Percentiles rank a stretch among this genome's conserved stretches.
phyloP scores from a whole-genome alignment of 805 yeast genomes.

The Zygoascus ofunaensis region DNA sequence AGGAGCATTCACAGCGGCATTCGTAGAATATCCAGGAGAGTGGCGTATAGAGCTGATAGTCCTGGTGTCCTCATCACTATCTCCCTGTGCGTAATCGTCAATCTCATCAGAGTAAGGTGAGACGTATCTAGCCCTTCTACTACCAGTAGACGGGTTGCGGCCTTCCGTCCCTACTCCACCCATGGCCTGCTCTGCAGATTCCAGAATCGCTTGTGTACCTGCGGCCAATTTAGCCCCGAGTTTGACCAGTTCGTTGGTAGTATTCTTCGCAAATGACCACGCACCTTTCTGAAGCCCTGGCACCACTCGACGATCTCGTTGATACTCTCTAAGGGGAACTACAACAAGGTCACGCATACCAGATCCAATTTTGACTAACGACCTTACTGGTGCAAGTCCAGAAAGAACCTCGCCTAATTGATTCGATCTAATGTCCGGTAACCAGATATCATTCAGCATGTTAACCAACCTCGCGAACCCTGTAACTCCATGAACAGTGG shows the following conservation, averaged over 20 bases:
- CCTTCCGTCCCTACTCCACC: constrained; percentile 63
- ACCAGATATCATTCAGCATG: constrained; percentile 63
- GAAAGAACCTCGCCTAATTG: constrained; percentile 75
- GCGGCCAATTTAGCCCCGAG: constrained; percentile 79
- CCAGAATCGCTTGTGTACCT: constrained; percentile 77
- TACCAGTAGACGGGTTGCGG: constrained; percentile 18
- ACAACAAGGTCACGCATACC: constrained; percentile 67
- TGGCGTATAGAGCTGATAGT: background rate
- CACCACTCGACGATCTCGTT: constrained; percentile 58
- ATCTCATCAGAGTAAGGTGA: constrained; percentile 20
- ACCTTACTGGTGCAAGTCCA: constrained; percentile 75
- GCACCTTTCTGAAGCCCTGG: constrained; percentile 72
- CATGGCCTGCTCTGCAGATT: constrained; percentile 65
- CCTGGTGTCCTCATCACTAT: constrained; percentile 16
- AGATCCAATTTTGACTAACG: constrained; percentile 67
- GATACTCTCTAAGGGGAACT: constrained; percentile 66
- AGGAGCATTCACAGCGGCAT: background rate
- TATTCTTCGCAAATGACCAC: constrained; percentile 58
- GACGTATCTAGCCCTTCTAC: constrained; percentile 8
- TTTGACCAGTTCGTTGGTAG: constrained; percentile 71
- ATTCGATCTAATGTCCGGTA: constrained; percentile 74
- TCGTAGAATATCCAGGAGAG: background rate
- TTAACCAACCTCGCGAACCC: constrained; percentile 58
- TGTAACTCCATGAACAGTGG: constrained; percentile 61
- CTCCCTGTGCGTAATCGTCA: constrained; percentile 13